Evolutionary conservation across 176 grass and related monocot genomes (phyloP), one percentile per base, ranked within the genome.

Genomic region (Panicum miliaceum): DNA sequence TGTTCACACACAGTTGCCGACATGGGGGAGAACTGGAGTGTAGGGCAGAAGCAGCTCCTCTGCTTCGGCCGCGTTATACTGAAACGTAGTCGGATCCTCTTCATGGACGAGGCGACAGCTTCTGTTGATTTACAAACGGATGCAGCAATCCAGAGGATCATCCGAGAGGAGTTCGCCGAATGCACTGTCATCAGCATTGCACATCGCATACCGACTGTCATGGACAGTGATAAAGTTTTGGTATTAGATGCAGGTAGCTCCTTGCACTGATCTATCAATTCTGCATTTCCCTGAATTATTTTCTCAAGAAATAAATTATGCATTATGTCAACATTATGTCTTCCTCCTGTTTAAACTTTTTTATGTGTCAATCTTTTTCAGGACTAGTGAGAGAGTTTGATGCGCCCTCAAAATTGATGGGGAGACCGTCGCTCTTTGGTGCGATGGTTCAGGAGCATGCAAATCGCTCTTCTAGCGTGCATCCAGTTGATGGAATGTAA

Each of bases 1-100:
- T 68, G 23, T 75, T 81, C 12, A 74, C 50, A 32, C 73, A 41
- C 56, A 98, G 95, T 98, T 72, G 89, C 85, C 0, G 92, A 98
- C 68, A 98, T 90, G 79, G 96, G 96, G 59, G 93, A 98, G 85
- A 98, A 98, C 76, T 98, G 96, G 96, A 98, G 96, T 8, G 80
- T 98, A 20, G 96, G 93, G 3, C 91, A 98, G 92, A 90, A 90
- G 74, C 96, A 98, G 81, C 93, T 98, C 46, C 87, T 98, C n/a
- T 98, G 96, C 47, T 82, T 98, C 0, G 93, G 93, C 0, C 91
- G 96, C 23, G 93, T 93, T 12, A 90, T 98, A 57, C 79, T 98
- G 54, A 98, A 98, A 79, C 89, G 48, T 16, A 90, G 91, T 40
- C 87, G 68, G 18, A 95, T 98, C 57, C 50, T 95, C 54, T 93